Base-by-base conservation (phyloP, 2,329 filamentous ascomycete genomes). In the Aspergillus texensis region DNA sequence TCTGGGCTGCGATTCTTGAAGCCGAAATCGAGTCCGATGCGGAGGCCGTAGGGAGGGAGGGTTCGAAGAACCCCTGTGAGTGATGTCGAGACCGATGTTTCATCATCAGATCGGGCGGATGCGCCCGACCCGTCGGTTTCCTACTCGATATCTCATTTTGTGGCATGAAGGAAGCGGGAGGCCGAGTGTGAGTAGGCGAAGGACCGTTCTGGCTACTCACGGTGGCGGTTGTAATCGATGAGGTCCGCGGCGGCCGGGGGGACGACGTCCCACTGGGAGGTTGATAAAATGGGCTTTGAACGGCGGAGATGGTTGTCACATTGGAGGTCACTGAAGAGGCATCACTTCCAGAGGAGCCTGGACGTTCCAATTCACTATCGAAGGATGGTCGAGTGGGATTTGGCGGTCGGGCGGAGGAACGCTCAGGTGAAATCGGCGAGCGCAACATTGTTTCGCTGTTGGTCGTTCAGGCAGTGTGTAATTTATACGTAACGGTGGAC, bases 61-160 rank as follows among this genome's bases (percentile, higher is more conserved):
- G 88, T 74, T 90, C 88, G 71, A 90, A 90, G 77, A 89, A 90
- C 61, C 88, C 88, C 74, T 90, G 88, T 3, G 86, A 89, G 72
- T 88, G 86, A 67, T 83, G 81, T 65, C 82, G 77, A 36, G 79
- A 75, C 50, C 81, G 78, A 67, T 82, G 80, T 66, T 76, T 73
- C 53, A 74, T 73, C 54, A 74, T 75, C 39, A 78, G 62, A 57
- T 82, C 77, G 43, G 69, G 65, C 6, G 75, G 75, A 43, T 73
- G 74, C 36, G 70, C 73, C 30, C 79, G 75, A 39, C 77, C 74
- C n/a, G 79, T 78, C 21, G 73, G 72, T 67, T 77, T 78, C 53
- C 78, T 72, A 57, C 74, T 71, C 48, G 70, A 64, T 48, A 70
- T 70, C 43, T 78, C 76, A 70, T 77, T 74, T 65, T 74, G 77